Conservation (phyloP, 1,284 basidiomycete genomes). For the Ganoderma sinense region DNA sequence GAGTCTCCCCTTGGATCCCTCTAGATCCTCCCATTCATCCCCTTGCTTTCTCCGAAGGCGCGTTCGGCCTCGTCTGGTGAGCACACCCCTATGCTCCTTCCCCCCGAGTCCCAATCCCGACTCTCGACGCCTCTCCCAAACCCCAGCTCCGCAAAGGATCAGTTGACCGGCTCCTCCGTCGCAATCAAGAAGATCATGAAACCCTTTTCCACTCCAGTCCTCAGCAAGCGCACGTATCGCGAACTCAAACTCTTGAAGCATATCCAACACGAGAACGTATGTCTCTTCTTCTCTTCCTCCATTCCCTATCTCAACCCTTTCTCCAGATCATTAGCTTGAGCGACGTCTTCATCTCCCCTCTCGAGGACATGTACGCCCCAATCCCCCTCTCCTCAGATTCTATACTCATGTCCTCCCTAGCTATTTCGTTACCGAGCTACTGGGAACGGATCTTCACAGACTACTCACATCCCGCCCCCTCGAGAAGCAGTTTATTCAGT, state of each 20-base stretch:
- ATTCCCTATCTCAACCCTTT: conserved; percentile 7
- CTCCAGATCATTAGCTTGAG: conserved; percentile 95
- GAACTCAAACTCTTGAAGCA: conserved; percentile 99
- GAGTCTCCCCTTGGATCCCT: conserved; percentile 42
- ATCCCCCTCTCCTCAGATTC: conserved; percentile 8
- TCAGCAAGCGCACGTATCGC: conserved; percentile 97
- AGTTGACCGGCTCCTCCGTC: conserved; percentile 92
- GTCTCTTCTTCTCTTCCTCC: conserved; percentile 30
- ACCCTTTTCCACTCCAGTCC: conserved; percentile 92
- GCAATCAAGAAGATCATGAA: conserved; percentile 91
- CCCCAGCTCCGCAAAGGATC: conserved; percentile 93
- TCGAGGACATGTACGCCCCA: conserved; percentile 88
- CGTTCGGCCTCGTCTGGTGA: conserved; percentile 95
- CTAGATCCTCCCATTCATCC: conserved; percentile 29
- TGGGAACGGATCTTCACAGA: conserved; percentile 98
- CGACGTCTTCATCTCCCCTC: conserved; percentile 98
- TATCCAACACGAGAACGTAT: conserved; percentile 97
- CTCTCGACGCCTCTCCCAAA: neutral
- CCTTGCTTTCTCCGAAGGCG: conserved; percentile 58
- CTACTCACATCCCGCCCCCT: conserved; percentile 95
- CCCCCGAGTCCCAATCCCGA: neutral
- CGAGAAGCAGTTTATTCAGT: conserved; percentile 99
- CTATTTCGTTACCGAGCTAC: conserved; percentile 99
- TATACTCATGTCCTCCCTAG: conserved; percentile 47
- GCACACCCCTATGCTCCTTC: conserved; percentile 37